A percentile compares a stretch with the other conserved stretches of the same genome.
These are phyloP conservation scores for Metarhizium sp. DNA, from an alignment of 2,329 filamentous ascomycete genomes.

Conservation along the genomic window DNA sequence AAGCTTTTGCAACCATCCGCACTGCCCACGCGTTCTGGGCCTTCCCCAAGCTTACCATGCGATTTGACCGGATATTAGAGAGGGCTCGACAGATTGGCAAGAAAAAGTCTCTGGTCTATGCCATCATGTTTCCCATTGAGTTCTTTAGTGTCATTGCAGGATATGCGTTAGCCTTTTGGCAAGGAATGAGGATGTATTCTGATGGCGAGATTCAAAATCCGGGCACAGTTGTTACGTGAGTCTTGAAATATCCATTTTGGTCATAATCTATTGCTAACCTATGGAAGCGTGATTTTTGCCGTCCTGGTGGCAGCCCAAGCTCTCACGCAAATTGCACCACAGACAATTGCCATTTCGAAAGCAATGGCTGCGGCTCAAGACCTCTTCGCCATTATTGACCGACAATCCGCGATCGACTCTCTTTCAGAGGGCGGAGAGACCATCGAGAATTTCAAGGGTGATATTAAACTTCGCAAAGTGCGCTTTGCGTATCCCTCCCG, in stretches of 20 bases:
- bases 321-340: constrained; percentile 37
- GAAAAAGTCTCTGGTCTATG: constrained; percentile 34
- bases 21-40: constrained; percentile 43
- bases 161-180: constrained; percentile 42
- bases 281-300: constrained; percentile 33
- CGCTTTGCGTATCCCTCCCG: constrained; percentile 49
- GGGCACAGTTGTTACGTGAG: constrained; percentile 37
- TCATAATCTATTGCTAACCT: constrained; percentile 22
- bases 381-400: constrained; percentile 38
- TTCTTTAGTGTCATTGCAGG: constrained; percentile 39
- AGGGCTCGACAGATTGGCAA: constrained; percentile 28
- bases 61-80: constrained; percentile 32
- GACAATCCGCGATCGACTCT: constrained; percentile 32
- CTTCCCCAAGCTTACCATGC: constrained; percentile 29
- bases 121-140: constrained; percentile 33
- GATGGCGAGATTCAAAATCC: constrained; percentile 33
- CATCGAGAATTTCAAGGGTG: constrained; percentile 23
- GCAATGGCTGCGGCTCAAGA: constrained; percentile 36
- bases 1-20: constrained; percentile 37
- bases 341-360: constrained; percentile 34
- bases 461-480: constrained; percentile 39
- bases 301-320: constrained; percentile 35
- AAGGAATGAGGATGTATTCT: constrained; percentile 37
- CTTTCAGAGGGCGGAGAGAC: constrained; percentile 25
- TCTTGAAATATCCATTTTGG: not conserved